Conservation (phyloP, 2,329 filamentous ascomycete genomes). For the Macrophomina pseudophaseolina region DNA sequence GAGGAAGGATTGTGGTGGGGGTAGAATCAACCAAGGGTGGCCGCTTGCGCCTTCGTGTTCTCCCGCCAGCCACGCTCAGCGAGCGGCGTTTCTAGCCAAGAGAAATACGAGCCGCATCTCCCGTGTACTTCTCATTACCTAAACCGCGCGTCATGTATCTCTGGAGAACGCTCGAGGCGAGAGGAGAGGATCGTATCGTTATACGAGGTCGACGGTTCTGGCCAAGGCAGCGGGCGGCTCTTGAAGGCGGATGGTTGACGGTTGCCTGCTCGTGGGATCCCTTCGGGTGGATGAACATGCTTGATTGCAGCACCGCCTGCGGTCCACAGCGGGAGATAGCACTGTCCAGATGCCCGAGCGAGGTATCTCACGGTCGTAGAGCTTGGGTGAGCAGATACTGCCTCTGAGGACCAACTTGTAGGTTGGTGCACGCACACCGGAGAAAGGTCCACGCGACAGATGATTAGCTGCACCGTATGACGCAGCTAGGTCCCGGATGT, state of each 20-base stretch:
- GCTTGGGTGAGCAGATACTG: not conserved
- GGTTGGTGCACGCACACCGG: not conserved
- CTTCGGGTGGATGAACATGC: not conserved
- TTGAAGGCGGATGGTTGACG: not conserved
- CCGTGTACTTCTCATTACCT: slow-evolving; percentile 14
- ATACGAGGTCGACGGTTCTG: not conserved
- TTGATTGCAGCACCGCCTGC: not conserved
- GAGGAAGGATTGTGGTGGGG: not conserved
- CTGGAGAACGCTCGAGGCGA: not conserved
- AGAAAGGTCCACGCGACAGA: not conserved
- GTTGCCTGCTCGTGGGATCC: not conserved
- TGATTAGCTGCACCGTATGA: not conserved
- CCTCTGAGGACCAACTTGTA: not conserved
- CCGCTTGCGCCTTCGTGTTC: not conserved
- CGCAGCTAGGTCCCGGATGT: not conserved
- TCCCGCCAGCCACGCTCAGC: slow-evolving; percentile 13
- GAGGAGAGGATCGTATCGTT: not conserved
- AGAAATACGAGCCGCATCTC: slow-evolving; percentile 12
- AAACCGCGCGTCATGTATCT: not conserved
- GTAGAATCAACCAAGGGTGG: not conserved
- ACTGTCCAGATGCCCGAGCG: not conserved
- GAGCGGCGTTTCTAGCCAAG: not conserved
- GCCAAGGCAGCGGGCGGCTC: not conserved
- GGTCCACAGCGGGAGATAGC: not conserved
- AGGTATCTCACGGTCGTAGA: not conserved